phyloP scores from a whole-genome alignment of 768 basidiomycete species.

The Multifurca ochricompacta region DNA sequence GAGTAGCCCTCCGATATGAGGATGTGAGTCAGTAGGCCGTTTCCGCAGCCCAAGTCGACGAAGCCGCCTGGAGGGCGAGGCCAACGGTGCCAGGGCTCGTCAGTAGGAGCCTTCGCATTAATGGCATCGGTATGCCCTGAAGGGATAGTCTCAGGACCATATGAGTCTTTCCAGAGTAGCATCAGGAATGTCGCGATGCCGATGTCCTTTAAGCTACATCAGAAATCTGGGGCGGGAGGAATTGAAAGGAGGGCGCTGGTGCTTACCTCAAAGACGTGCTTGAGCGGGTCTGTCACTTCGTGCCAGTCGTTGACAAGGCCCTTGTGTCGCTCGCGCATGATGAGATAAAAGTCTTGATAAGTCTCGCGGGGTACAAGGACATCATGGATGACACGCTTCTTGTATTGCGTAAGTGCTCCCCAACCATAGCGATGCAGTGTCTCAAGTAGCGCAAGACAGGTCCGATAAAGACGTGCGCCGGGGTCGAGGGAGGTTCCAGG shows the following conservation, averaged over 20 bases:
- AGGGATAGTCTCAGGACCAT: slow-evolving; percentile 22
- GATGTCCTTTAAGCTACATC: slow-evolving; percentile 55
- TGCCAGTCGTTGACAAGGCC: slow-evolving; percentile 68
- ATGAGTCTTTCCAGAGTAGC: slow-evolving; percentile 81
- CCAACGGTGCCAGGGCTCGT: slow-evolving; percentile 61
- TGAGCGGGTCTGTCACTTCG: slow-evolving; percentile 77
- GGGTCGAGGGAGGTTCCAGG: slow-evolving; percentile 37
- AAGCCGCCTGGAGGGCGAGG: slow-evolving; percentile 79
- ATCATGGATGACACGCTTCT: slow-evolving; percentile 84
- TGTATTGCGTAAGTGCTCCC: slow-evolving; percentile 74
- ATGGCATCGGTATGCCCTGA: neutral
- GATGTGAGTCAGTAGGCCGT: slow-evolving; percentile 88
- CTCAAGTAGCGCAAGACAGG: slow-evolving; percentile 72
- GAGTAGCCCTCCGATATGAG: slow-evolving; percentile 74
- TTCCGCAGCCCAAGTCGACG: slow-evolving; percentile 90
- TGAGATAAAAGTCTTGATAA: slow-evolving; percentile 87
- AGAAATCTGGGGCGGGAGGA: neutral
- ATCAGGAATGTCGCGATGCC: slow-evolving; percentile 92
- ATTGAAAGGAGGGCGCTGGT: slow-evolving; percentile 14
- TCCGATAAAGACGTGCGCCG: slow-evolving; percentile 68
- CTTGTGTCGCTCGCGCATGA: slow-evolving; percentile 80
- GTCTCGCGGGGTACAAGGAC: slow-evolving; percentile 60
- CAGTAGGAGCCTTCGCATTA: neutral
- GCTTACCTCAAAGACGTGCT: slow-evolving; percentile 87
- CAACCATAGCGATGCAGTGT: slow-evolving; percentile 84